phyloP scores from a whole-genome alignment of 495 filamentous ascomycete species.

The Penicillium angulare region DNA sequence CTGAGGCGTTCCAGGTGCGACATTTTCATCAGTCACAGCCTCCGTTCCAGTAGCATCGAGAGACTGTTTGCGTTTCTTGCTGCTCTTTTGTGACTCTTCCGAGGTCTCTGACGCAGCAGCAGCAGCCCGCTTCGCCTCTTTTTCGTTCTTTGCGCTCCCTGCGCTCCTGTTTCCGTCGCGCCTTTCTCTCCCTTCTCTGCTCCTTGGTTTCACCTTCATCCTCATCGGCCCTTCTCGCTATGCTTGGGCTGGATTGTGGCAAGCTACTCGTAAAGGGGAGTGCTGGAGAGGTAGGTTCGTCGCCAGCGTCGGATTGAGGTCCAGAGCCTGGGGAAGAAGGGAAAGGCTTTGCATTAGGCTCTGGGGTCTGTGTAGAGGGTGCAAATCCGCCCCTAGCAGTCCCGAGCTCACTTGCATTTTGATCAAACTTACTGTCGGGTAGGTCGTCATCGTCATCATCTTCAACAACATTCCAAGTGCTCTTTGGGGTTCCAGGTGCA shows the following conservation, averaged over 20 bases:
- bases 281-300: not conserved
- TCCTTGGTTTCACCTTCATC: not conserved
- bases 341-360: not conserved
- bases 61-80: not conserved
- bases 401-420: not conserved
- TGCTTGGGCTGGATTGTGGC: not conserved
- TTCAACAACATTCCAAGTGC: slow-evolving; percentile 3
- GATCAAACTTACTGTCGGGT: not conserved
- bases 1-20: not conserved
- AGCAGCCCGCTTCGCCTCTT: not conserved
- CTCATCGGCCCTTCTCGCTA: not conserved
- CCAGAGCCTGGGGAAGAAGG: too few relatives aligned
- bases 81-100: slow-evolving; percentile 6
- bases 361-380: not conserved
- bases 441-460: not conserved
- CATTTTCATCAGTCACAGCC: not conserved
- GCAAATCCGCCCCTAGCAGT: not conserved
- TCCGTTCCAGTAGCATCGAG: not conserved
- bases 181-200: slow-evolving; percentile 8
- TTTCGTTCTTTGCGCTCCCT: slow-evolving; percentile 4
- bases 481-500: slow-evolving; percentile 13
- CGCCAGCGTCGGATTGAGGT: not conserved
- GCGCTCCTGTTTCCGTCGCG: slow-evolving; percentile 1
- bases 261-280: not conserved
- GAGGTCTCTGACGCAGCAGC: slow-evolving; percentile 1